These are phyloP conservation scores for Aspergillus terreus DNA, from an alignment of 2,329 filamentous ascomycete species.

Conservation along the genomic window DNA sequence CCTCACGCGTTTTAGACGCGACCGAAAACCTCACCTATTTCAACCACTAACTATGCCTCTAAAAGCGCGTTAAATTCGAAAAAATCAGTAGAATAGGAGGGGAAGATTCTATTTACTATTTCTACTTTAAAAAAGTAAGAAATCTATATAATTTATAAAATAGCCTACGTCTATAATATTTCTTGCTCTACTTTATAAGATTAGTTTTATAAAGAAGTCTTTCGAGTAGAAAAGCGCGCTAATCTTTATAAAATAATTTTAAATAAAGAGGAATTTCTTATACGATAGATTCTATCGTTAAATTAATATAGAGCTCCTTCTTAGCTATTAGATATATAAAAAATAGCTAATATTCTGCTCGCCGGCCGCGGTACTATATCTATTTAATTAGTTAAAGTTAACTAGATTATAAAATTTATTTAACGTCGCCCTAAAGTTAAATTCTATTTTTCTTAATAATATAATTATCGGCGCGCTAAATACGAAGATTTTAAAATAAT, in stretches of 20 bases:
- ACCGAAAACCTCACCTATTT: too few relatives aligned
- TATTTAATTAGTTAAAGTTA: constrained; percentile 2
- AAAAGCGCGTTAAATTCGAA: too few relatives aligned
- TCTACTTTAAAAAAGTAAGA: background rate
- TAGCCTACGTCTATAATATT: constrained; percentile 4
- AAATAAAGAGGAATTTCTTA: background rate
- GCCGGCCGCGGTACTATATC: background rate
- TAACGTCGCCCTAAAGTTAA: constrained; percentile 2
- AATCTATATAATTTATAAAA: background rate
- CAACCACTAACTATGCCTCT: too few relatives aligned
- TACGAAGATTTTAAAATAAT: constrained; percentile 4
- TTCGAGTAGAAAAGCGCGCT: background rate
- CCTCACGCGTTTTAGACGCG: too few relatives aligned
- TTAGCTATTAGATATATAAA: background rate
- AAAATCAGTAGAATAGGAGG: background rate
- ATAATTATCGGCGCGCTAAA: constrained; percentile 8
- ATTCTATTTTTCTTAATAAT: constrained; percentile 1
- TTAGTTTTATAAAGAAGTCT: background rate
- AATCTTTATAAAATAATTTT: background rate
- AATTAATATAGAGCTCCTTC: background rate
- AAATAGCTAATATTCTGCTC: background rate
- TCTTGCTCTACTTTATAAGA: background rate
- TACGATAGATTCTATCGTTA: background rate
- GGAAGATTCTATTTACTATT: constrained; percentile 3
- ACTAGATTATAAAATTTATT: constrained; percentile 7